Evolutionary conservation across 2,329 filamentous ascomycete genomes (phyloP).

Genomic region (Fusarium tuaranense): DNA sequence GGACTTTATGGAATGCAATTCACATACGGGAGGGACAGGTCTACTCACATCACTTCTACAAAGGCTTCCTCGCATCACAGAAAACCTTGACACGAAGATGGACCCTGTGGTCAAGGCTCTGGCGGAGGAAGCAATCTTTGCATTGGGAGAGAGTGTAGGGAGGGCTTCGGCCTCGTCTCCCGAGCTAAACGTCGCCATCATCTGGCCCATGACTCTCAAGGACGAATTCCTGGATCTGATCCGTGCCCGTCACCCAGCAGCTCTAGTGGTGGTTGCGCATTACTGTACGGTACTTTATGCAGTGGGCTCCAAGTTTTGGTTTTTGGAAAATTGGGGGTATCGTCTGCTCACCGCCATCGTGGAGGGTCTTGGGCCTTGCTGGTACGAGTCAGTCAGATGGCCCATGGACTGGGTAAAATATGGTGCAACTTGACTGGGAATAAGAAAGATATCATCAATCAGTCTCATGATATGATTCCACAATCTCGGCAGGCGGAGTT

Average conservation of each 20-base stretch:
- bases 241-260: background rate
- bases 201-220: constrained; percentile 11
- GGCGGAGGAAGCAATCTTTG: background rate
- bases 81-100: background rate
- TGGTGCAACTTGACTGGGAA: background rate
- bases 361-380: background rate
- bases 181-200: constrained; percentile 9
- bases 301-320: constrained; percentile 2
- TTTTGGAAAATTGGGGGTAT: background rate
- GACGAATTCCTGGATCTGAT: constrained; percentile 5
- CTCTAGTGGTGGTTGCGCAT: constrained; percentile 1
- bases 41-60: background rate
- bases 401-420: background rate
- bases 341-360: background rate
- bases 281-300: constrained; percentile 12
- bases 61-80: background rate
- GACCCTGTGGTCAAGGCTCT: background rate
- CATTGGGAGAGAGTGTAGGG: background rate
- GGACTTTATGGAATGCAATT: constrained; percentile 9
- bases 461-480: background rate
- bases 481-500: background rate
- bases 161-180: constrained; percentile 3
- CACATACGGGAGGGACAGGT: background rate
- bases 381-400: background rate
- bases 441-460: background rate